Evolutionary conservation across 306 rosid species (phyloP), one percentile per base, ranked within the genome.

Genomic region (Cicer cuneatum): DNA sequence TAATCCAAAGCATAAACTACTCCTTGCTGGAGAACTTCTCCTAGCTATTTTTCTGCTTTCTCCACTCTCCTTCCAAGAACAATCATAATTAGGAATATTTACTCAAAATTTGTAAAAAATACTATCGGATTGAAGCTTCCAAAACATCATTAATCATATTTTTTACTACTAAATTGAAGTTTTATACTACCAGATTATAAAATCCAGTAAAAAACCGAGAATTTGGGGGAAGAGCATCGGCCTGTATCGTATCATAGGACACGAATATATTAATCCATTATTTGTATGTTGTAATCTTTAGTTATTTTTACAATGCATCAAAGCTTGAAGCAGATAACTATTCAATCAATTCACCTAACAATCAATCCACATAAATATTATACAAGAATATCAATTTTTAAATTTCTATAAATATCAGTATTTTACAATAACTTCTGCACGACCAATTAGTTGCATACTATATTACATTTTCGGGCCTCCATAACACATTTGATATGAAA

Each of bases 341-440:
- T 38, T 43, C 56, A 21, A 66, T n/a, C 72, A 45, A 24, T 47
- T 69, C 74, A 51, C 48, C 74, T 10, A 69, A 40, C 53, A 53
- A 71, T 21, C 7, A 41, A 56, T 2, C 4, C 69, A 29, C 16
- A 33, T 19, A 42, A 42, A 15, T 65, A 42, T 54, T 43, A 7
- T 11, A 45, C 52, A 77, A 65, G 71, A 65, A 59, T 59, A 69
- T 58, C 9, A 59, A 48, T 2, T 60, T 68, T 47, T 6, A 43
- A 67, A 56, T 76, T 56, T 76, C 41, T 33, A 66, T 66, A 67
- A 76, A 76, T 54, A 54, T 66, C 74, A 54, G 48, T 54, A 41
- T 42, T 43, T 43, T 67, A 76, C 68, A 66, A 77, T 21, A 5
- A 47, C 1, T 37, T 48, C 53, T 69, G 45, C 71, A 59, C 1